Percentiles rank a stretch among this genome's conserved stretches.
Conservation (phyloP, 768 basidiomycete species). For the Pleurotus pulmonarius region DNA sequence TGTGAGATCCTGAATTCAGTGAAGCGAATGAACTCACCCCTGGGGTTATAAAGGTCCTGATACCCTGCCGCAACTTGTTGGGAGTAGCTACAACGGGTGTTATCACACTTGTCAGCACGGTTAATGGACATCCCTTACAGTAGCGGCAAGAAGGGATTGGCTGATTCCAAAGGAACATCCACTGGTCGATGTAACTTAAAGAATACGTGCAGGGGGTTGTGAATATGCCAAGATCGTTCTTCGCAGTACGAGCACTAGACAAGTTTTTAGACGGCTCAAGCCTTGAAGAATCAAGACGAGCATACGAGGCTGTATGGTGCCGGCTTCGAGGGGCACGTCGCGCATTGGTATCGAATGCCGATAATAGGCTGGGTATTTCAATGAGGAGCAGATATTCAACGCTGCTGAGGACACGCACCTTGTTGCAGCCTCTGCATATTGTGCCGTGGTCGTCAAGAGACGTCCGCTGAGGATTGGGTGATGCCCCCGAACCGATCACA, state of each 20-base stretch:
- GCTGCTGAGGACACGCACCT: constrained; percentile 33
- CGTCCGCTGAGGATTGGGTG: constrained; percentile 23
- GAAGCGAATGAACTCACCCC: constrained; percentile 37
- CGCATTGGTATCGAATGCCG: constrained; percentile 86
- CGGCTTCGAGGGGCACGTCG: constrained; percentile 78
- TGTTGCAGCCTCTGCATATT: constrained; percentile 56
- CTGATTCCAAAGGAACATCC: constrained; percentile 40
- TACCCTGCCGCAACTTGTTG: constrained; percentile 47
- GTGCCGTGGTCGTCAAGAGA: constrained; percentile 51
- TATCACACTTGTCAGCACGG: constrained; percentile 7
- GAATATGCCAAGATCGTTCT: constrained; percentile 66
- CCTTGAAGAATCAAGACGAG: constrained; percentile 7
- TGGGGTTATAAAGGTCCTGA: constrained; percentile 41
- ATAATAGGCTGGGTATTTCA: constrained; percentile 52
- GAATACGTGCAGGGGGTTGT: constrained; percentile 85
- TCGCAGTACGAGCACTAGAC: constrained; percentile 78
- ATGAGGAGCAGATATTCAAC: neutral
- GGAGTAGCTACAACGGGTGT: constrained; percentile 47
- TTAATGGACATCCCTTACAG: constrained; percentile 41
- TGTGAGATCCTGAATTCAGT: neutral
- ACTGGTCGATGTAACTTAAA: constrained; percentile 84
- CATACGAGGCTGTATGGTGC: constrained; percentile 71
- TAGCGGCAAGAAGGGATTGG: constrained; percentile 61
- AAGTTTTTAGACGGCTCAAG: constrained; percentile 1
- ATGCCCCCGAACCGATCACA: constrained; percentile 50